Conservation (phyloP, 192 early-diverging fungal genomes). For the Backusella macrospora region DNA sequence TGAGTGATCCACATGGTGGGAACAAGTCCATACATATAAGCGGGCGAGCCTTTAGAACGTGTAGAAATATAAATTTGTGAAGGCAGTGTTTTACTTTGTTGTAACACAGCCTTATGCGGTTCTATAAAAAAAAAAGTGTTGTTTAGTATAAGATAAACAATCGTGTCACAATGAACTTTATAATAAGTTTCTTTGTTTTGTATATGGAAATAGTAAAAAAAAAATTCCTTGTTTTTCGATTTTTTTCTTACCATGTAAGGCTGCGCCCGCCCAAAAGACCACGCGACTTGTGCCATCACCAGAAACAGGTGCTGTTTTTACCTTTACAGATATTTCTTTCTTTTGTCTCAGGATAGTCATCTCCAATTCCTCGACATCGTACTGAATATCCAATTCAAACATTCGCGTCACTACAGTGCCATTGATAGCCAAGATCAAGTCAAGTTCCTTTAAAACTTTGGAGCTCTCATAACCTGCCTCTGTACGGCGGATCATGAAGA, state of each 20-base stretch:
- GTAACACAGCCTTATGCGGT: conserved; percentile 69
- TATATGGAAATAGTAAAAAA: conserved; percentile 65
- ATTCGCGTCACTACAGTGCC: conserved; percentile 64
- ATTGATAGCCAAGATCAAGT: conserved; percentile 72
- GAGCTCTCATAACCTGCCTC: conserved; percentile 62
- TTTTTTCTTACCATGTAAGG: conserved; percentile 57
- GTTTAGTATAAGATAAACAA: conserved; percentile 40
- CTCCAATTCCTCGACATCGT: conserved; percentile 54
- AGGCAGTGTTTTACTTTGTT: conserved; percentile 65
- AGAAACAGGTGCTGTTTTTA: conserved; percentile 66
- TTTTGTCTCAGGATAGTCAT: conserved; percentile 73
- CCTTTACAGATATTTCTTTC: conserved; percentile 67
- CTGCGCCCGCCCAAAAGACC: conserved; percentile 85
- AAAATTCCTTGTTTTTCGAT: conserved; percentile 22
- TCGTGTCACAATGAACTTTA: conserved; percentile 17
- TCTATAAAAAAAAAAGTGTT: conserved; percentile 39
- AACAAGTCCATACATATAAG: conserved; percentile 64
- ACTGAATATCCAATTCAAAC: conserved; percentile 65
- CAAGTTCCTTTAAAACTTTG: conserved; percentile 61
- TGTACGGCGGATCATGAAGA: conserved; percentile 62
- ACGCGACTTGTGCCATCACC: conserved; percentile 66
- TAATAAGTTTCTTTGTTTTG: conserved; percentile 34
- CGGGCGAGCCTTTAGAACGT: conserved; percentile 60
- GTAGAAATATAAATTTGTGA: conserved; percentile 66
- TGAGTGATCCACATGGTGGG: conserved; percentile 79